These are phyloP conservation scores for Pochonia chlamydosporia DNA, from an alignment of 2,329 filamentous ascomycete species.

Conservation along the genomic window DNA sequence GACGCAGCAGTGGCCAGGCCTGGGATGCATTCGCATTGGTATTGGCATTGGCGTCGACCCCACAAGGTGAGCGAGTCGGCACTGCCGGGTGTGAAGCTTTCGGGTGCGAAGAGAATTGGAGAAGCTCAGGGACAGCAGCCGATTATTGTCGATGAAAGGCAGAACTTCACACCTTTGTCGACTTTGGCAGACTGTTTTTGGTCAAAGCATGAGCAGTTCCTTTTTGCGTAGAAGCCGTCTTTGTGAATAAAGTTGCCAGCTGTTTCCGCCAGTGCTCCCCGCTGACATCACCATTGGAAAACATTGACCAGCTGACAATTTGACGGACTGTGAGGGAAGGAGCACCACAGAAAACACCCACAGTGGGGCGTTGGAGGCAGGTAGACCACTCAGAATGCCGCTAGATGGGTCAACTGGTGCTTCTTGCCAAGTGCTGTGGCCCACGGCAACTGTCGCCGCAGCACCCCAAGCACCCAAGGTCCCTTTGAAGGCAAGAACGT, in stretches of 20 bases:
- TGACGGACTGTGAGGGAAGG: not conserved
- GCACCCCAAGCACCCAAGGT: no score
- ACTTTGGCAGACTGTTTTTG: no score
- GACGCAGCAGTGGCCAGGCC: not conserved
- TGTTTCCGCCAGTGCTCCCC: no score
- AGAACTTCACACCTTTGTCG: no score
- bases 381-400: not conserved
- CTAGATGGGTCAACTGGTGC: not conserved
- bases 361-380: not conserved
- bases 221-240: no score
- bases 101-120: not conserved
- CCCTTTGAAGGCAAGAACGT: not conserved
- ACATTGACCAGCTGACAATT: not conserved
- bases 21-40: no score
- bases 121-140: not conserved
- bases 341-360: not conserved
- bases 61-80: slow-evolving; percentile 1
- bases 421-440: not conserved
- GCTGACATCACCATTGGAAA: not conserved
- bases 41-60: no score
- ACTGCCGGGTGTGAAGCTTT: not conserved
- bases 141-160: not conserved
- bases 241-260: no score
- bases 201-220: no score
- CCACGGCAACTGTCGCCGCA: not conserved